Evolutionary conservation across 2,329 filamentous ascomycete species (phyloP).

Genomic region (Intubia oerlemansii): DNA sequence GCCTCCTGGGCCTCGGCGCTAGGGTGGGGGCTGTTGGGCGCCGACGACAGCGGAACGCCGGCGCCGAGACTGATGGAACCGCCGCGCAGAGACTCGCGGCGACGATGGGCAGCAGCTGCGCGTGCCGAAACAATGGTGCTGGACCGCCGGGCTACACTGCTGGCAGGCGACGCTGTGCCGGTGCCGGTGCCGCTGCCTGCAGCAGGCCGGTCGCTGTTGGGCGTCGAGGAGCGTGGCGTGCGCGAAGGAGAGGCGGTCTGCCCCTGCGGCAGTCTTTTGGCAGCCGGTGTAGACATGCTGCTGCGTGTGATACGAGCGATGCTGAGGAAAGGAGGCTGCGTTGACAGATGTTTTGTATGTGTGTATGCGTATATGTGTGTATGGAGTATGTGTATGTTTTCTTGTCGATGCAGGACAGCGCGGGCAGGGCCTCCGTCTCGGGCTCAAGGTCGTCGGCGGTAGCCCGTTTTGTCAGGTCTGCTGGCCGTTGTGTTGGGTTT

Average conservation of each 20-base stretch:
- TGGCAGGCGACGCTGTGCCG: constrained; percentile 18
- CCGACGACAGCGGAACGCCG: constrained; percentile 2
- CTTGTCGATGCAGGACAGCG: too few relatives aligned
- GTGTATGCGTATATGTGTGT: too few relatives aligned
- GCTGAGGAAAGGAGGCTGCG: too few relatives aligned
- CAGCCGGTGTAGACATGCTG: constrained; percentile 25
- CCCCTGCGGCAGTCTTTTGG: constrained; percentile 30
- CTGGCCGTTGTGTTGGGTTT: too few relatives aligned
- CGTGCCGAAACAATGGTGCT: constrained; percentile 52
- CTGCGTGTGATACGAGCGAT: too few relatives aligned
- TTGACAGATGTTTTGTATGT: too few relatives aligned
- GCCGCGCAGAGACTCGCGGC: constrained; percentile 24
- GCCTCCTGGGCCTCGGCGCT: constrained; percentile 38
- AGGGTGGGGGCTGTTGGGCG: neutral
- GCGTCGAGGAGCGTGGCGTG: constrained; percentile 24
- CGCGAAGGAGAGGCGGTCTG: constrained; percentile 23
- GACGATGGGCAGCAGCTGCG: constrained; percentile 29
- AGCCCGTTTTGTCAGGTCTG: too few relatives aligned
- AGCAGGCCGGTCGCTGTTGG: too few relatives aligned
- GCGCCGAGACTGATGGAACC: constrained; percentile 3
- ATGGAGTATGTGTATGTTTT: too few relatives aligned
- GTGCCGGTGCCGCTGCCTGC: constrained; percentile 3
- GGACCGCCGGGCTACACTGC: constrained; percentile 29
- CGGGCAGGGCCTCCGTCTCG: too few relatives aligned
- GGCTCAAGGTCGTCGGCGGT: too few relatives aligned